Evolutionary conservation across 495 filamentous ascomycete genomes (phyloP).

Genomic region (Acidomyces sp.): DNA sequence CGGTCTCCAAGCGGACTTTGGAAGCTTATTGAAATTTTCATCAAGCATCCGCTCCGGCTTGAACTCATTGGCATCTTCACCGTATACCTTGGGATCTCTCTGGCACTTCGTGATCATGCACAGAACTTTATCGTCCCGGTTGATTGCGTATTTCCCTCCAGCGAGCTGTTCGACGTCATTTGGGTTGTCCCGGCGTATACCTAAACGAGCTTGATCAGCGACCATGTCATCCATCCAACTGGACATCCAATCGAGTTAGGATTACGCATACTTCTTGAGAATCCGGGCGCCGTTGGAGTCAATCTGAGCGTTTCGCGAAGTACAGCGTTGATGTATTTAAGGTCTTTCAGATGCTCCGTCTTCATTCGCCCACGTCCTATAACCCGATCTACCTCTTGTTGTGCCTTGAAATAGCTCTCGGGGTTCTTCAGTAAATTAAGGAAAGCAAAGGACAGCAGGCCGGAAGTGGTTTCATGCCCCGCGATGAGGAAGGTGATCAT

Average conservation of each 20-base stretch:
- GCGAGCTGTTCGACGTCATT: constrained; percentile 36
- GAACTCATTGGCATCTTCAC: constrained; percentile 43
- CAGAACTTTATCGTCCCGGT: constrained; percentile 47
- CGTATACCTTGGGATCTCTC: constrained; percentile 52
- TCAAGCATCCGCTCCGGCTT: constrained; percentile 53
- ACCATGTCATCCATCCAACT: neutral
- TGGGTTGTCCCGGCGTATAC: constrained; percentile 23
- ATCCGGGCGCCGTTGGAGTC: constrained; percentile 48
- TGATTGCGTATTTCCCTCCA: constrained; percentile 54
- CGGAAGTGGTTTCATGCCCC: constrained; percentile 24
- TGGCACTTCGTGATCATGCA: constrained; percentile 47
- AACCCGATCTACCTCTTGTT: constrained; percentile 53
- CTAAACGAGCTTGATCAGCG: neutral
- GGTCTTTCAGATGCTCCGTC: constrained; percentile 52
- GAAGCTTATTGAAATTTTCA: constrained; percentile 43
- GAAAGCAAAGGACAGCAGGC: constrained; percentile 32
- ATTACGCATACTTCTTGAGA: constrained; percentile 44
- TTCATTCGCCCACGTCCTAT: constrained; percentile 49
- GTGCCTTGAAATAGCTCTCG: constrained; percentile 41
- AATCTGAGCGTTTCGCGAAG: constrained; percentile 61
- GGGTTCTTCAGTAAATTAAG: constrained; percentile 51
- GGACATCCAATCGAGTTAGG: no score
- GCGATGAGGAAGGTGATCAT: constrained; percentile 23
- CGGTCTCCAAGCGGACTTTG: constrained; percentile 43
- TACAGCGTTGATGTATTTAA: constrained; percentile 48